Evolutionary conservation across 352 stramenopile species (phyloP).

Genomic region (Pythium periplocum): DNA sequence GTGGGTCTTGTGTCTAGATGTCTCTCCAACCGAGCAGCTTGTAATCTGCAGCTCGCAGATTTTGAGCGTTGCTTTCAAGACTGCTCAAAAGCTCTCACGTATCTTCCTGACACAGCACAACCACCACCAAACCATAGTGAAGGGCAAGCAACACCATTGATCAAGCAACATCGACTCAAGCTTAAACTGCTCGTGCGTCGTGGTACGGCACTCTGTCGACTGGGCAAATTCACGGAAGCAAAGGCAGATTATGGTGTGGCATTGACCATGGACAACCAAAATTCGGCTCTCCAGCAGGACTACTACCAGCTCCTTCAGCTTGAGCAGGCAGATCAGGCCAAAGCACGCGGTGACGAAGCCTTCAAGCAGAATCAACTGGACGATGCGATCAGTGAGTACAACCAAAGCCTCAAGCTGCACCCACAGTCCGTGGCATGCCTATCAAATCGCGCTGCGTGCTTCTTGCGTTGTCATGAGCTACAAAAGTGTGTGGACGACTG

Average conservation of each 20-base stretch:
- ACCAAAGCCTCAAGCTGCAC: conserved; percentile 48
- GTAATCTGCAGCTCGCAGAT: conserved; percentile 42
- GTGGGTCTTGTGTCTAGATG: conserved; percentile 1
- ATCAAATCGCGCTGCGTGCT: conserved; percentile 72
- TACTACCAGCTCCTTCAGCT: conserved; percentile 57
- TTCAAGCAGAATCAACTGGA: conserved; percentile 37
- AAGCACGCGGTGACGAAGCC: conserved; percentile 38
- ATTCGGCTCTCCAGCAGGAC: conserved; percentile 55
- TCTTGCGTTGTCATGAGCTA: conserved; percentile 41
- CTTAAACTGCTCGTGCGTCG: conserved; percentile 72
- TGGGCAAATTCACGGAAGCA: conserved; percentile 48
- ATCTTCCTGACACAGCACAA: conserved; percentile 53
- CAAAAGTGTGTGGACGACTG: conserved; percentile 60
- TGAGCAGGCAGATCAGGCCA: conserved; percentile 48
- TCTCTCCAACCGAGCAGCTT: conserved; percentile 67
- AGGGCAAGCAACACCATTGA: conserved; percentile 13
- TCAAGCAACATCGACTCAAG: conserved; percentile 62
- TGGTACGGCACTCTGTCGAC: conserved; percentile 59
- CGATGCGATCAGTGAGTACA: conserved; percentile 46
- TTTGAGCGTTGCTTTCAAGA: conserved; percentile 70
- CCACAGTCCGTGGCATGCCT: conserved; percentile 62
- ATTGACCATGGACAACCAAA: conserved; percentile 72
- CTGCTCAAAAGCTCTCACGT: conserved; percentile 59
- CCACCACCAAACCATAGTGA: conserved; percentile 1
- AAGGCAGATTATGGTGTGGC: conserved; percentile 81